Evolutionary conservation across 1,139 yeast genomes (phyloP).

Genomic region (Yamadazyma sp.): DNA sequence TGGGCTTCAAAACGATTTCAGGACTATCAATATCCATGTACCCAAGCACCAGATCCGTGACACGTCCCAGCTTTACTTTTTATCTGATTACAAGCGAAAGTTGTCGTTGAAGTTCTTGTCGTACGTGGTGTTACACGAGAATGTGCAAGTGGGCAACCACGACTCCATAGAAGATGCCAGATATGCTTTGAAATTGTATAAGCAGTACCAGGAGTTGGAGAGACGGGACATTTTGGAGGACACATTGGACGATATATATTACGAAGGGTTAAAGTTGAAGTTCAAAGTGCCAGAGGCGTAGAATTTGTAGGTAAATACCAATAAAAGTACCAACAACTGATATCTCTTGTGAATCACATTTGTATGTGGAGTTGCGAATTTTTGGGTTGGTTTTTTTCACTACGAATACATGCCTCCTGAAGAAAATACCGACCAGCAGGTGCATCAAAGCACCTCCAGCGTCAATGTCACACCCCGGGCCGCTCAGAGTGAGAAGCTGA

Average conservation of each 20-base stretch:
- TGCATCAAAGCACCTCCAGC: background rate
- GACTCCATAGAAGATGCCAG: constrained; percentile 96
- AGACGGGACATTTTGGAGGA: constrained; percentile 59
- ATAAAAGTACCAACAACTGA: no score
- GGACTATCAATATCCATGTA: constrained; percentile 88
- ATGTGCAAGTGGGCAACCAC: constrained; percentile 90
- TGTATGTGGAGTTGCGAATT: constrained; percentile 1
- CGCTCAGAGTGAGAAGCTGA: background rate
- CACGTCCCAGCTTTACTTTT: constrained; percentile 77
- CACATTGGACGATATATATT: constrained; percentile 64
- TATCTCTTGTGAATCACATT: background rate
- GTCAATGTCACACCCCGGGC: background rate
- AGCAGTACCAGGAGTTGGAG: constrained; percentile 63
- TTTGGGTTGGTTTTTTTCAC: background rate
- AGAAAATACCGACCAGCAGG: constrained; percentile 1
- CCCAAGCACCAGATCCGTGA: constrained; percentile 85
- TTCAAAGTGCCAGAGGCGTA: constrained; percentile 37
- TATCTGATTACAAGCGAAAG: constrained; percentile 68
- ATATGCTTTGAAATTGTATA: constrained; percentile 78
- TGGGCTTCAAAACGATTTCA: constrained; percentile 86
- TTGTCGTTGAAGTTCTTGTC: constrained; percentile 88
- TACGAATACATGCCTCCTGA: background rate
- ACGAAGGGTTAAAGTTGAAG: constrained; percentile 62
- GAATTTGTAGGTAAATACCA: background rate
- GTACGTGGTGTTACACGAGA: constrained; percentile 68